Conservation (phyloP, 1,284 basidiomycete species). For the Boletus albobrunnescens region DNA sequence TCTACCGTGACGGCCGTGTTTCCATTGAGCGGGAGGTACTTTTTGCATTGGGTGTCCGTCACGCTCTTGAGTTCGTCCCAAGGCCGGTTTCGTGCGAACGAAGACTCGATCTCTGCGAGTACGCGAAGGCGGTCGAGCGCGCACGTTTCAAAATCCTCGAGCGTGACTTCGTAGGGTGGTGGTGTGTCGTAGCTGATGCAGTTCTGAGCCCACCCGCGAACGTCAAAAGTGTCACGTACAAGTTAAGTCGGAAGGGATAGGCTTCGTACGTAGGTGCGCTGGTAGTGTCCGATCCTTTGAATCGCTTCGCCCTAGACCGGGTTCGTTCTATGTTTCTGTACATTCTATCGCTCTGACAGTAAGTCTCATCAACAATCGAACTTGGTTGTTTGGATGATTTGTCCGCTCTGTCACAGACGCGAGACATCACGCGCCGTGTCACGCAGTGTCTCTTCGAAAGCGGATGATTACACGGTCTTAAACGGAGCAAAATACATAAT, state of each 20-base stretch:
- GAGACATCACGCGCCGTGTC: constrained; percentile 27
- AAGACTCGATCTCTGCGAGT: constrained; percentile 93
- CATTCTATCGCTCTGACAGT: constrained; percentile 11
- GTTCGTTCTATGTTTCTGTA: constrained; percentile 16
- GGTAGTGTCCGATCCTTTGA: not conserved
- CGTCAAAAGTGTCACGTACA: constrained; percentile 48
- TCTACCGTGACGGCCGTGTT: constrained; percentile 51
- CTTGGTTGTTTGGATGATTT: not conserved
- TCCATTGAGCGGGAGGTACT: constrained; percentile 70
- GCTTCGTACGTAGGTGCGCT: constrained; percentile 8
- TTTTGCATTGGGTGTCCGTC: constrained; percentile 56
- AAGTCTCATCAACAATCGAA: not conserved
- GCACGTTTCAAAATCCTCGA: constrained; percentile 94
- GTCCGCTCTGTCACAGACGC: constrained; percentile 23
- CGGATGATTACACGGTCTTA: constrained; percentile 12
- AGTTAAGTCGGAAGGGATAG: constrained; percentile 76
- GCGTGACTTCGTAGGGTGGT: constrained; percentile 84
- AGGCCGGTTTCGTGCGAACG: constrained; percentile 77
- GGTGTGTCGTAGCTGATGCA: constrained; percentile 76
- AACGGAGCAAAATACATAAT: constrained; percentile 22
- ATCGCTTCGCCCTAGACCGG: not conserved
- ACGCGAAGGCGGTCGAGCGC: constrained; percentile 88
- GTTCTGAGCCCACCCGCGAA: constrained; percentile 4
- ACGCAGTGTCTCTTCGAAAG: constrained; percentile 2
- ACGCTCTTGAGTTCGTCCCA: constrained; percentile 73